Evolutionary conservation across 495 filamentous ascomycete species (phyloP), one percentile per base, ranked within the genome.

Genomic region (Chaetomium cochliodes): DNA sequence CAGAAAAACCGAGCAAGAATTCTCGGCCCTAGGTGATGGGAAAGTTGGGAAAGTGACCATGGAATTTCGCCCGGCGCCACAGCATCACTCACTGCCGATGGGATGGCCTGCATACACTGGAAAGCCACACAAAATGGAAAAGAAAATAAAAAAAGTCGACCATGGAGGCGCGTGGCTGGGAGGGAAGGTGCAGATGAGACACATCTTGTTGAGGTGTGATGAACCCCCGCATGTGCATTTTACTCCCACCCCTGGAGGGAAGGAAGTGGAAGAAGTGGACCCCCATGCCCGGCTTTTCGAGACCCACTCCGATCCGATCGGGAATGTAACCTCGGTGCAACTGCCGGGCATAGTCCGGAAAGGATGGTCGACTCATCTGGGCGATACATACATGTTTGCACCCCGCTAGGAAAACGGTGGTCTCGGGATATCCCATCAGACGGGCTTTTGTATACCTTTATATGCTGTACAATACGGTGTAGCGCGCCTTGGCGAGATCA

Each of bases 251-350:
- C 33, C 33, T 11, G 3, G 33, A 11, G 1, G 33, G 33, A 12
- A 37, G 33, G 33, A 37, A 37, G 33, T 37, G 33, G 33, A 37
- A 37, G 8, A 37, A 37, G 33, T 37, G 33, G 33, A 12, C 33
- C 33, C 33, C 5, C 8, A 37, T 11, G 23, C 25, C 50, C 23
- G 50, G 50, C 30, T 37, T 55, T 37, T 55, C 9, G 15, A 15
- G 52, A 39, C 54, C 54, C 54, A 57, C 33, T 16, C 18, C 37
- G 54, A 25, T 42, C 54, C 54, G 54, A 42, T 41, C 54, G 33
- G 37, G 8, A 7, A 33, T 57, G 54, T 57, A 42, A 57, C 54
- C 30, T 9, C 33, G 33, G 54, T 5, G 54, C 20, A n/a, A 25
- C 33, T 33, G 2, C 30, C 33, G 54, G 54, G 4, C 30, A 12